Conservation (phyloP, 2,329 filamentous ascomycete genomes). For the Incumbomyces lentus region DNA sequence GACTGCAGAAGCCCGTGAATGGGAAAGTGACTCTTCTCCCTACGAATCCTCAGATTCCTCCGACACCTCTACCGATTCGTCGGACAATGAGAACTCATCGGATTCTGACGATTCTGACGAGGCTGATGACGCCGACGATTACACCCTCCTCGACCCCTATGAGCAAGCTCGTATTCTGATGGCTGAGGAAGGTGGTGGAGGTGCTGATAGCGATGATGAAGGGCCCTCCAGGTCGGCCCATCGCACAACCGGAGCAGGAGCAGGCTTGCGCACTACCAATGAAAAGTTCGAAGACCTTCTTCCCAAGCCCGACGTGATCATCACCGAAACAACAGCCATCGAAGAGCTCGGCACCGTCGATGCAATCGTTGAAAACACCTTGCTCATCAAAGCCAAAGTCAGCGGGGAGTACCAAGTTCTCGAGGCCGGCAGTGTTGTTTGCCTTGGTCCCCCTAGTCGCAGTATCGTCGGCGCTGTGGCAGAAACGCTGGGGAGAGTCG, state of each 20-base stretch:
- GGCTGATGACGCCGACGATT: constrained; percentile 42
- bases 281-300: constrained; percentile 55
- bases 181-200: constrained; percentile 58
- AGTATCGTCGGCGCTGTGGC: constrained; percentile 70
- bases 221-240: constrained; percentile 31
- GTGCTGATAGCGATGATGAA: constrained; percentile 57
- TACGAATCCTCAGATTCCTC: constrained; percentile 62
- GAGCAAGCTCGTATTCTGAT: constrained; percentile 79
- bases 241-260: constrained; percentile 26
- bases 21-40: constrained; percentile 71
- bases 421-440: constrained; percentile 74
- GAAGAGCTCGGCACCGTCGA: constrained; percentile 65
- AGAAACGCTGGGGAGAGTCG: constrained; percentile 76
- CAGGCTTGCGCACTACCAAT: constrained; percentile 67
- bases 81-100: constrained; percentile 50
- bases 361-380: constrained; percentile 64
- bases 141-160: constrained; percentile 66
- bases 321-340: constrained; percentile 68
- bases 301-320: constrained; percentile 65
- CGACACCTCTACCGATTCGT: constrained; percentile 56
- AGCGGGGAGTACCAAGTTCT: constrained; percentile 77
- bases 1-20: constrained; percentile 52
- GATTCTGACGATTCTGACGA: constrained; percentile 49
- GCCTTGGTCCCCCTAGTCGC: constrained; percentile 53
- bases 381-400: constrained; percentile 67